phyloP scores from a whole-genome alignment of 2,329 filamentous ascomycete genomes.

The Curvularia verruculosa region DNA sequence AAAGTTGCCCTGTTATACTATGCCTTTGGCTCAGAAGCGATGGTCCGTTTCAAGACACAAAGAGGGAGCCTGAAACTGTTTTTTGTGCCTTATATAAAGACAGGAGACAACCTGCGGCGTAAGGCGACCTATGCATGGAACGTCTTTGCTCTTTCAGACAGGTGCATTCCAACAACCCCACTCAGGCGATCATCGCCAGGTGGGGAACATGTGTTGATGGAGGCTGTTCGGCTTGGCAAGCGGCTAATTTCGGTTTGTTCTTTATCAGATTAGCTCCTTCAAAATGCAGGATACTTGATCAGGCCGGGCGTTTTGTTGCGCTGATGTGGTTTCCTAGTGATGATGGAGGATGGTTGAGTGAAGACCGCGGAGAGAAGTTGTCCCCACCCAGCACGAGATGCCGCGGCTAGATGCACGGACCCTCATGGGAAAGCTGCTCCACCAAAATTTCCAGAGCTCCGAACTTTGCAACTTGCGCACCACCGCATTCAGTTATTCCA shows the following conservation, averaged over 20 bases:
- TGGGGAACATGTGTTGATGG: background rate
- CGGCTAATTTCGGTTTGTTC: background rate
- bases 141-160: background rate
- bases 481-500: constrained; percentile 4
- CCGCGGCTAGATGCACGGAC: constrained; percentile 12
- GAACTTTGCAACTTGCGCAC: constrained; percentile 7
- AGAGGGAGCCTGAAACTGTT: background rate
- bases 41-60: background rate
- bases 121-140: background rate
- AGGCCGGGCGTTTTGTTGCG: background rate
- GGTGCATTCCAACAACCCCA: background rate
- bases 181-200: background rate
- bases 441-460: constrained; percentile 24
- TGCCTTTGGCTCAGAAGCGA: background rate
- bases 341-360: background rate
- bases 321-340: background rate
- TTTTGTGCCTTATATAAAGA: no score
- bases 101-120: background rate
- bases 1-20: background rate
- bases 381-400: background rate
- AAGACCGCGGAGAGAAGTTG: background rate
- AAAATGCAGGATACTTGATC: background rate
- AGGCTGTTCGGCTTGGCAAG: background rate
- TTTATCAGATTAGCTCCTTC: background rate
- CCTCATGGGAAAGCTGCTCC: constrained; percentile 8